Percentiles rank a stretch among this genome's conserved stretches.
phyloP scores from a whole-genome alignment of 176 grass and related monocot species.

The Puccinellia tenuiflora region DNA sequence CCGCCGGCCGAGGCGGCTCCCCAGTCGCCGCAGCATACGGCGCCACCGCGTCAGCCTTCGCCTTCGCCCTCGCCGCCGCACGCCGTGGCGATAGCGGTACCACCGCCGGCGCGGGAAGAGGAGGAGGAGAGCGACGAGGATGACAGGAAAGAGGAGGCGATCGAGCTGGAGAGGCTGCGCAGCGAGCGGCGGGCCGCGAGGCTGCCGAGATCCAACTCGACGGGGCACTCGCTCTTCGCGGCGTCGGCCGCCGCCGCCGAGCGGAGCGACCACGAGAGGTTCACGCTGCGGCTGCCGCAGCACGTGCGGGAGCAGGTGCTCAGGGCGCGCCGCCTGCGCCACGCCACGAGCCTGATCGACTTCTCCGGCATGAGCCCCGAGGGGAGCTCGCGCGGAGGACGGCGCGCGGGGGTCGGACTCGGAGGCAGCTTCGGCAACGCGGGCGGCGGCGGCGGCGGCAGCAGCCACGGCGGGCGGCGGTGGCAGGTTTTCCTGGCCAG shows the following conservation, averaged over 20 bases:
- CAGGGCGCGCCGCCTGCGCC: conserved; percentile 49
- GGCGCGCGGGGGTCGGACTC: neutral
- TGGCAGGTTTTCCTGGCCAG: conserved; percentile 45
- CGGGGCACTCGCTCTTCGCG: conserved; percentile 26
- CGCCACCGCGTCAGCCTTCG: neutral
- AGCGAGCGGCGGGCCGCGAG: conserved; percentile 32
- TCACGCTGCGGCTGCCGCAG: conserved; percentile 70
- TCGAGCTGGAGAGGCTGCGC: conserved; percentile 64
- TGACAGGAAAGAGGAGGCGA: conserved; percentile 46
- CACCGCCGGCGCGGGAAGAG: neutral
- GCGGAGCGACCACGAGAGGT: conserved; percentile 46
- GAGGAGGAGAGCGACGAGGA: conserved; percentile 32
- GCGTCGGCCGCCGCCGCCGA: conserved; percentile 2
- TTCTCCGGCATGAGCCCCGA: conserved; percentile 37
- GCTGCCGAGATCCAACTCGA: conserved; percentile 62
- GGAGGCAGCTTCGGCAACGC: conserved; percentile 34
- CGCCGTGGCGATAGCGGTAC: conserved; percentile 33
- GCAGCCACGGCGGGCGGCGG: conserved; percentile 50
- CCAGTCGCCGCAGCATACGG: conserved; percentile 3
- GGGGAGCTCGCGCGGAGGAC: conserved; percentile 46
- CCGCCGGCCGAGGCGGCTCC: neutral
- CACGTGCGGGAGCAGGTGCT: conserved; percentile 59
- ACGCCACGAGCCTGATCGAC: conserved; percentile 61
- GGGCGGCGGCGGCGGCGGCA: conserved; percentile 24
- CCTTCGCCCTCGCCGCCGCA: conserved; percentile 1